Percentiles rank a stretch among this genome's conserved stretches.
Conservation (phyloP, 1,139 yeast genomes). For the Yamadazyma membranifaciens region DNA sequence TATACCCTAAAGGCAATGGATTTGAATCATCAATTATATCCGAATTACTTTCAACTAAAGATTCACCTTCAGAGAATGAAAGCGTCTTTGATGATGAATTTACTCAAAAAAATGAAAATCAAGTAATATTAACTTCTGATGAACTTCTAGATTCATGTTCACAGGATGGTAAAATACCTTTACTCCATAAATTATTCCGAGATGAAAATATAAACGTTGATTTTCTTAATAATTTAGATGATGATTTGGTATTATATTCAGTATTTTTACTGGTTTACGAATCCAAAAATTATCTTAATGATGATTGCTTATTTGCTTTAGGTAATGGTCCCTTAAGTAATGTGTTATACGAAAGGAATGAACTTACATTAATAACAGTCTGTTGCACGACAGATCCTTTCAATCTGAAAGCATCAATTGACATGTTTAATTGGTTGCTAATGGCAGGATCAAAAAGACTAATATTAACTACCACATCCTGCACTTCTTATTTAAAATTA, state of each 20-base stretch:
- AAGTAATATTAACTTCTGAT: background rate
- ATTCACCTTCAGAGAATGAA: background rate
- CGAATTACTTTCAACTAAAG: too few species aligned
- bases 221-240: background rate
- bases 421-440: conserved; percentile 33
- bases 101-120: background rate
- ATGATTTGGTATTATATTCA: conserved; percentile 1
- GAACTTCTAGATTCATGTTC: too few species aligned
- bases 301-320: conserved; percentile 3
- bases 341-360: conserved; percentile 29
- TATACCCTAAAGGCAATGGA: too few species aligned
- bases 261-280: conserved; percentile 1
- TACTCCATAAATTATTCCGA: too few species aligned
- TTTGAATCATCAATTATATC: too few species aligned
- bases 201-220: too few species aligned
- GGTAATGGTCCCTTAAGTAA: conserved; percentile 11
- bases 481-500: conserved; percentile 9
- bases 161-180: too few species aligned
- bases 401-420: conserved; percentile 31
- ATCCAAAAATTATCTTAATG: background rate
- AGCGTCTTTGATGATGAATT: background rate
- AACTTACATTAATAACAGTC: conserved; percentile 26
- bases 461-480: conserved; percentile 19
- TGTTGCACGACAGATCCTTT: conserved; percentile 23
- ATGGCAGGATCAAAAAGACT: conserved; percentile 29